Base-by-base conservation (phyloP, 495 filamentous ascomycete genomes). In the Penicillium turbatum region DNA sequence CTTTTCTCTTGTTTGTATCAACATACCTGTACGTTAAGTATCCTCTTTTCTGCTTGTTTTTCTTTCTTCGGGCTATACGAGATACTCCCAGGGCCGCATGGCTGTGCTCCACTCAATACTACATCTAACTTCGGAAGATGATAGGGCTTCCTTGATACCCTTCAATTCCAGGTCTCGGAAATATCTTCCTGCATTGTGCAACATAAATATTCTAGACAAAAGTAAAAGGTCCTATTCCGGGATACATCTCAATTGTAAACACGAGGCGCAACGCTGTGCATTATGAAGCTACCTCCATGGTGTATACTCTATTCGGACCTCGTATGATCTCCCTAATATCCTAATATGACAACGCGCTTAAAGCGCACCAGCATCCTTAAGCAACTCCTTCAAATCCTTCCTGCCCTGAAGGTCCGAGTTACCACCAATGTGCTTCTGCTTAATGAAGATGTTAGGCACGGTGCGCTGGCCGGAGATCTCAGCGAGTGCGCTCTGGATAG, bases 381-480 rank as follows among this genome's bases (percentile, higher is more conserved):
- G 69, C 66, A 91, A 62, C 8, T 52, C 42, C 1, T 75, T 72
- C 34, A 92, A 61, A 48, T 88, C 61, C 0, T 21, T 37, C 73
- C 69, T 79, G 2, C 69, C 78, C 75, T 97, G 89, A 52, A 98
- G 71, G 63, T 97, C 95, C 6, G 90, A 96, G 82, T 97, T 97
- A 44, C 93, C 93, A 35, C 93, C 92, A 67, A 99, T 93, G 72
- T 97, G 93, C 71, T 90, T 70, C 78, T 91, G 69, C 59, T 72
- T 71, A 75, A 99, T 97, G 78, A 86, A 99, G 75, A 97, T 88
- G 74, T 96, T 97, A 49, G 93, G 93, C 7, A 99, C 93, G 55
- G 86, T 91, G 61, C 82, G 74, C 79, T 99, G 95, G 61, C 75
- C 72, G 37, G 83, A 88, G 57, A 97, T 83, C 62, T 95, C 84